A percentile compares a stretch with the other conserved stretches of the same genome.
phyloP scores from a whole-genome alignment of 345 rosid genomes.

The Lumnitzera littorea region DNA sequence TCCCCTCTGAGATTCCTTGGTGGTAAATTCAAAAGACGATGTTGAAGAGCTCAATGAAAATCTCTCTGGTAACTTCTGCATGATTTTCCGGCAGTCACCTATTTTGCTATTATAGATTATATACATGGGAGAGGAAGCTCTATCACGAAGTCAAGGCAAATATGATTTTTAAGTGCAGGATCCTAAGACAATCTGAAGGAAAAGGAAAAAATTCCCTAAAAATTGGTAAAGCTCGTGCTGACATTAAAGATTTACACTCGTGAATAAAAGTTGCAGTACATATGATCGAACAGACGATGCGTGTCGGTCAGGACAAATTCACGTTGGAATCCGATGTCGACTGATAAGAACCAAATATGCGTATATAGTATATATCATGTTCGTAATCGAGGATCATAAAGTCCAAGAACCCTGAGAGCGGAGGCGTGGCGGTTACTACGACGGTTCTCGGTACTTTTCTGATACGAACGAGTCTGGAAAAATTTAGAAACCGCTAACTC shows the following conservation, averaged over 20 bases:
- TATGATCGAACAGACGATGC: no score
- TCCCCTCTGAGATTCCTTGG: slow-evolving; percentile 63
- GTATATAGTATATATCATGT: no score
- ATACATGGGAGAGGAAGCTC: slow-evolving; percentile 98
- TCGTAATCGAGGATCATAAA: no score
- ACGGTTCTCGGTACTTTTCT: no score
- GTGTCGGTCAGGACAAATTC: no score
- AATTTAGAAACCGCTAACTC: no score
- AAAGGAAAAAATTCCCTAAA: slow-evolving; percentile 37
- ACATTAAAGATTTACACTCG: slow-evolving; percentile 84
- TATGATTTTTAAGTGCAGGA: slow-evolving; percentile 60
- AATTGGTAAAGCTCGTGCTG: slow-evolving; percentile 81
- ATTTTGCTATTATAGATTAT: slow-evolving; percentile 85
- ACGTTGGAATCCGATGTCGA: no score
- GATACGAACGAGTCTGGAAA: no score
- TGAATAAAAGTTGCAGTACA: slow-evolving; percentile 93
- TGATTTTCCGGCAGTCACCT: slow-evolving; percentile 95
- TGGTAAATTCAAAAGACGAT: slow-evolving; percentile 49
- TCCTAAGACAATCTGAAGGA: slow-evolving; percentile 66
- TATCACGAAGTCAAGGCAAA: slow-evolving; percentile 96
- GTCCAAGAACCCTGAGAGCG: no score
- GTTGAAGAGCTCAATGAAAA: slow-evolving; percentile 49
- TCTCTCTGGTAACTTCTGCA: slow-evolving; percentile 61
- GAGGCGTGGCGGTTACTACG: no score
- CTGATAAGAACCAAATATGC: no score